Evolutionary conservation across 2,329 filamentous ascomycete genomes (phyloP).

Genomic region (Trichophyton benhamiae): DNA sequence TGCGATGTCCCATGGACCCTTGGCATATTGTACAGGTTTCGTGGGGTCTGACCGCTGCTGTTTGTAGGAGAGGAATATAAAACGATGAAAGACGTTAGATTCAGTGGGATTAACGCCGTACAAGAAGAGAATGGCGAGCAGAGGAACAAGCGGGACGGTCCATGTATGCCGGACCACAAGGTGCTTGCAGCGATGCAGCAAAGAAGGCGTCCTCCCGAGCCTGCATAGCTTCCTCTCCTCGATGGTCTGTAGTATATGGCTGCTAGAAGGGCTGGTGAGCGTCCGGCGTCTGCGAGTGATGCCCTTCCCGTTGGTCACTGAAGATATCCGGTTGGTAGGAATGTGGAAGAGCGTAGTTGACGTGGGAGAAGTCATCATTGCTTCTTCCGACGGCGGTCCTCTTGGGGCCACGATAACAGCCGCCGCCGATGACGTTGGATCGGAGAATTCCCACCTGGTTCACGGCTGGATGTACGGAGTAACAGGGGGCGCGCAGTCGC

Average conservation of each 20-base stretch:
- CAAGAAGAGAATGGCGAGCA: slow-evolving; percentile 49
- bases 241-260: not conserved
- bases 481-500: no score
- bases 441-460: not conserved
- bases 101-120: slow-evolving; percentile 66
- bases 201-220: slow-evolving; percentile 32
- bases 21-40: slow-evolving; percentile 61
- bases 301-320: not conserved
- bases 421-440: not conserved
- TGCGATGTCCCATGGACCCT: slow-evolving; percentile 70
- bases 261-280: not conserved
- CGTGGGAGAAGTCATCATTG: not conserved
- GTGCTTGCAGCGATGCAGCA: slow-evolving; percentile 34
- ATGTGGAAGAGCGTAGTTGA: not conserved
- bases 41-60: slow-evolving; percentile 42
- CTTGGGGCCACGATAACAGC: not conserved
- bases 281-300: not conserved
- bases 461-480: not conserved
- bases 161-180: slow-evolving; percentile 43
- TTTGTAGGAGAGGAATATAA: slow-evolving; percentile 83
- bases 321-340: not conserved
- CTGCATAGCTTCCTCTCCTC: slow-evolving; percentile 20
- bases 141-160: slow-evolving; percentile 56
- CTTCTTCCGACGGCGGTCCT: not conserved
- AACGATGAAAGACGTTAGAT: slow-evolving; percentile 65